Percentiles rank a stretch among this genome's conserved stretches.
Conservation (phyloP, 2,329 filamentous ascomycete genomes). For the Aureobasidium melanogenum region DNA sequence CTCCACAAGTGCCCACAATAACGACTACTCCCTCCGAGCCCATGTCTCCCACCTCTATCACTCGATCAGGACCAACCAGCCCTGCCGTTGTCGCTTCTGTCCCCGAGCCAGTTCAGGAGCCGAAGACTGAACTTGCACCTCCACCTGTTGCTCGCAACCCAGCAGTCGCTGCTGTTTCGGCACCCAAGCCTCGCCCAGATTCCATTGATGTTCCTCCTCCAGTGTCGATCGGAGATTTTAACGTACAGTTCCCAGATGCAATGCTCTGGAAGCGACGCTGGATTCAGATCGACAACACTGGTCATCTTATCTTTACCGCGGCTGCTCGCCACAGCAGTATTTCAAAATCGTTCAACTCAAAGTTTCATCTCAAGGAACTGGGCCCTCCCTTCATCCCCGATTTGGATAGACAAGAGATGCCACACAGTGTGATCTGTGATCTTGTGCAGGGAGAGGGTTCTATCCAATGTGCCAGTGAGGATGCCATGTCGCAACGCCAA, state of each 20-base stretch:
- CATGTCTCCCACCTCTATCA: background rate
- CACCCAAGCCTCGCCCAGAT: background rate
- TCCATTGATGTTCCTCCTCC: conserved; percentile 40
- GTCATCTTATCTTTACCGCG: conserved; percentile 71
- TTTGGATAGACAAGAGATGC: conserved; percentile 84
- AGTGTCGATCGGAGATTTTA: conserved; percentile 76
- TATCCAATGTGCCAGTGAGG: conserved; percentile 55
- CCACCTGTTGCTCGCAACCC: background rate
- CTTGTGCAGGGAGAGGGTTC: conserved; percentile 47
- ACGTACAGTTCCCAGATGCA: conserved; percentile 94
- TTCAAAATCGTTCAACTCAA: conserved; percentile 57
- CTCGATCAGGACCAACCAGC: background rate
- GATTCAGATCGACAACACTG: conserved; percentile 74
- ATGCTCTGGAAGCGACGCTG: conserved; percentile 92
- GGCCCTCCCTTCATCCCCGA: conserved; percentile 71
- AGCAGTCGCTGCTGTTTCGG: conserved; percentile 7
- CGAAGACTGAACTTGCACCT: background rate
- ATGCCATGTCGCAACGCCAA: conserved; percentile 43
- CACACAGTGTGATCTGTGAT: conserved; percentile 67
- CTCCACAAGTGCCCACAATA: conserved; percentile 22
- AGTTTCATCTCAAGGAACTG: conserved; percentile 82
- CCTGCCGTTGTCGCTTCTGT: background rate
- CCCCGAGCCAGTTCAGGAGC: background rate
- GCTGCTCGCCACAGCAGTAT: conserved; percentile 46
- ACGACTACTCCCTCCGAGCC: conserved; percentile 1